Percentiles rank a stretch among this genome's conserved stretches.
These are phyloP conservation scores for Arabidopsis suecica DNA, from an alignment of 345 rosid genomes.

Conservation along the genomic window DNA sequence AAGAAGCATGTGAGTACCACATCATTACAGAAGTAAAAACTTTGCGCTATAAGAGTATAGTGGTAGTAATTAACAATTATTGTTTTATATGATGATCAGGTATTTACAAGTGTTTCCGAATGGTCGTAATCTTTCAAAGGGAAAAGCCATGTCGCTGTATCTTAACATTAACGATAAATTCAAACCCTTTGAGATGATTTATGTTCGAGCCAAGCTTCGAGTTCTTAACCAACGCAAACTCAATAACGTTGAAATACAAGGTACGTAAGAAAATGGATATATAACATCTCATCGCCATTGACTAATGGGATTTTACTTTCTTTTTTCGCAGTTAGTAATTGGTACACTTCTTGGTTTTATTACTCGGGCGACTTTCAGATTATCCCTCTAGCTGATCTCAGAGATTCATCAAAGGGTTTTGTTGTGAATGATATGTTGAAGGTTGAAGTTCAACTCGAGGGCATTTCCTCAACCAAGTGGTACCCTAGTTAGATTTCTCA, in stretches of 20 bases:
- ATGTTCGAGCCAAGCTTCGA: slow-evolving; percentile 35
- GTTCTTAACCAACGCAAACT: slow-evolving; percentile 22
- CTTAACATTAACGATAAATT: slow-evolving; percentile 1
- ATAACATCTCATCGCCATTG: background rate
- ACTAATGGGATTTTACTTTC: background rate
- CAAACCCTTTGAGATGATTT: slow-evolving; percentile 33
- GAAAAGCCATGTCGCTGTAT: slow-evolving; percentile 25
- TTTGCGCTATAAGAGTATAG: no score
- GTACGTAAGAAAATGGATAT: slow-evolving; percentile 27
- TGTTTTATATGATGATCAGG: slow-evolving; percentile 4
- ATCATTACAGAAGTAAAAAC: background rate
- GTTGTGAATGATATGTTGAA: slow-evolving; percentile 23
- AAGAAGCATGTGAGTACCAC: slow-evolving; percentile 28
- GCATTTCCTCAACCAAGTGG: slow-evolving; percentile 24
- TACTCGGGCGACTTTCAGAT: slow-evolving; percentile 21
- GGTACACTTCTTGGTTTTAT: slow-evolving; percentile 1
- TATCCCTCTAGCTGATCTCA: slow-evolving; percentile 11
- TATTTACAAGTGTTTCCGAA: slow-evolving; percentile 20
- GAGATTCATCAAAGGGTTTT: slow-evolving; percentile 31
- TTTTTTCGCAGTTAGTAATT: background rate
- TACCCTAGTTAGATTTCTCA: slow-evolving; percentile 17
- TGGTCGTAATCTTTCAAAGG: slow-evolving; percentile 6
- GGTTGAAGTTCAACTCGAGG: slow-evolving; percentile 23
- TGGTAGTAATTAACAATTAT: background rate
- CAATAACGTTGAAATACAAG: background rate